Percentiles rank a stretch among this genome's conserved stretches.
phyloP scores from a whole-genome alignment of 1,139 yeast species.

The Scheffersomyces cryptocercus region DNA sequence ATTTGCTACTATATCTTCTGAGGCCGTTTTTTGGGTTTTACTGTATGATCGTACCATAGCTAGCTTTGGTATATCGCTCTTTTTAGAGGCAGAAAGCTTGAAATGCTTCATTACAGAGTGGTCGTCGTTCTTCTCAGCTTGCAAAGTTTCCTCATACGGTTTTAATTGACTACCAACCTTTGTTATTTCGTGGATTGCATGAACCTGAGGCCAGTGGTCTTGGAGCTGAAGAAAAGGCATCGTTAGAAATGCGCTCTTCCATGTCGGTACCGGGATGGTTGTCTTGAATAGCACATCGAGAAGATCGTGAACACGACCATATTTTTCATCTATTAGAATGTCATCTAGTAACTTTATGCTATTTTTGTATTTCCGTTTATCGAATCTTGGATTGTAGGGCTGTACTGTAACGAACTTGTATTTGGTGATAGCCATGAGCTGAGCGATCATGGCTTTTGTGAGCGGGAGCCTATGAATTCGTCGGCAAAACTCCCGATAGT shows the following conservation, averaged over 20 bases:
- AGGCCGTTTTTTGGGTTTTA: background rate
- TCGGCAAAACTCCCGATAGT: conserved; percentile 19
- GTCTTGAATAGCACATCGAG: conserved; percentile 32
- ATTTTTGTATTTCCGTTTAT: conserved; percentile 13
- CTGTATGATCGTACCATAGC: conserved; percentile 2
- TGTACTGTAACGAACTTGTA: conserved; percentile 5
- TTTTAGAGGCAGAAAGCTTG: conserved; percentile 2
- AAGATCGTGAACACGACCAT: conserved; percentile 21
- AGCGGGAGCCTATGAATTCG: conserved; percentile 29
- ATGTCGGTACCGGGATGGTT: conserved; percentile 12
- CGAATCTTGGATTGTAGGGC: conserved; percentile 8
- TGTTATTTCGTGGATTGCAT: conserved; percentile 34
- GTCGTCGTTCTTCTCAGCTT: conserved; percentile 11
- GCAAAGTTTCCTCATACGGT: conserved; percentile 11
- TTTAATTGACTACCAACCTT: conserved; percentile 10
- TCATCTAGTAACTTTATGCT: conserved; percentile 21
- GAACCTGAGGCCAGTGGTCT: conserved; percentile 37
- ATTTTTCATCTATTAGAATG: conserved; percentile 30
- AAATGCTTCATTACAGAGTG: conserved; percentile 14
- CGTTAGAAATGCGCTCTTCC: conserved; percentile 24
- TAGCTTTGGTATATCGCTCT: background rate
- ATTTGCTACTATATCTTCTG: conserved; percentile 11
- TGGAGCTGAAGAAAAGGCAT: conserved; percentile 23
- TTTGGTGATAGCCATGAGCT: conserved; percentile 1
- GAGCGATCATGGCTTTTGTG: conserved; percentile 11